A percentile compares a stretch with the other conserved stretches of the same genome.
Conservation (phyloP, 495 filamentous ascomycete genomes). For the Viridothelium virens region DNA sequence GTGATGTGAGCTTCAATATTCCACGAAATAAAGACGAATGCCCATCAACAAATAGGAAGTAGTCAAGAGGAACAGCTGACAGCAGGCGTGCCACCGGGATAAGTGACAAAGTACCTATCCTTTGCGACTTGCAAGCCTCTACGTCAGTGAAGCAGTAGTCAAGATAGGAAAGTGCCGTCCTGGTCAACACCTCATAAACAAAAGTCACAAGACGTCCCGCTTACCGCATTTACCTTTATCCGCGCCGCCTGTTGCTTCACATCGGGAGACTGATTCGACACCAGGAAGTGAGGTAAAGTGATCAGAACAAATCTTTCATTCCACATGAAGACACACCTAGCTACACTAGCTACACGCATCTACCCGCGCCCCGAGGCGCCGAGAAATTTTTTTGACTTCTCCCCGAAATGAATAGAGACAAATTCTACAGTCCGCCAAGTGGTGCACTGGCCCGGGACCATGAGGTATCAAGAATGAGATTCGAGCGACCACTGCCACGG, state of each 20-base stretch:
- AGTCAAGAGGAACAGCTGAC: too few relatives aligned
- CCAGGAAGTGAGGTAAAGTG: not conserved
- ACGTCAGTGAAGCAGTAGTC: too few relatives aligned
- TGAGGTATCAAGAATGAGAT: constrained; percentile 9
- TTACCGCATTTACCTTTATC: too few relatives aligned
- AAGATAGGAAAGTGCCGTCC: too few relatives aligned
- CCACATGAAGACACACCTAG: constrained; percentile 2
- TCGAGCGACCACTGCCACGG: not conserved
- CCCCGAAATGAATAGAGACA: not conserved
- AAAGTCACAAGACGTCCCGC: too few relatives aligned
- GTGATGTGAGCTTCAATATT: too few relatives aligned
- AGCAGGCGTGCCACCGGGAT: too few relatives aligned
- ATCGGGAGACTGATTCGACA: not conserved
- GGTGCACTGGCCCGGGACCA: not conserved
- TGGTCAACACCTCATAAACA: too few relatives aligned
- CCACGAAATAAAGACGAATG: too few relatives aligned
- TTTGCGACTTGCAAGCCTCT: too few relatives aligned
- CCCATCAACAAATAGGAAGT: too few relatives aligned
- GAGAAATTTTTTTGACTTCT: not conserved
- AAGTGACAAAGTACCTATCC: too few relatives aligned
- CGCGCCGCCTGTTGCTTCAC: not conserved
- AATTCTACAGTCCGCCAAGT: not conserved
- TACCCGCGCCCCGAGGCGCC: not conserved
- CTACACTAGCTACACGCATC: constrained; percentile 11
- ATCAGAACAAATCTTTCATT: constrained; percentile 3